Conservation (phyloP, 192 early-diverging fungal genomes). For the Coemansia sp. region DNA sequence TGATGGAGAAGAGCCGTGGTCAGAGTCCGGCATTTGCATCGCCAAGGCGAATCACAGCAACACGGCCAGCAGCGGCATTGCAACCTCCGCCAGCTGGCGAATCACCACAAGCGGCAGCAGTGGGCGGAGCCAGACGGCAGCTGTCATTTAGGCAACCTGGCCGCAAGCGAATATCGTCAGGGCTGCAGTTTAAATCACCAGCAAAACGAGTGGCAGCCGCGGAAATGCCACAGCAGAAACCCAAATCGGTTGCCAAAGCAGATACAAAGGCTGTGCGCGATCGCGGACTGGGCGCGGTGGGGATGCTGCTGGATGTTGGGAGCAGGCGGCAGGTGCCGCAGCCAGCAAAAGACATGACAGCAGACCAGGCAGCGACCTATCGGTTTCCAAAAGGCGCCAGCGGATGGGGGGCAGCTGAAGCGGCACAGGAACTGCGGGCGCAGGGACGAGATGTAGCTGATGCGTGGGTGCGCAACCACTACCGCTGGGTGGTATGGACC, state of each 20-base stretch:
- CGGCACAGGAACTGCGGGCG: slow-evolving; percentile 17
- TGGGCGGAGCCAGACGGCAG: background rate
- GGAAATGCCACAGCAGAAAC: too few species aligned
- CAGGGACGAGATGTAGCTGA: slow-evolving; percentile 14
- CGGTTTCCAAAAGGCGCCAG: background rate
- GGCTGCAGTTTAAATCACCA: slow-evolving; percentile 32
- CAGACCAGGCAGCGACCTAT: slow-evolving; percentile 13
- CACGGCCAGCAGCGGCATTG: background rate
- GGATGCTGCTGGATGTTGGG: slow-evolving; percentile 2
- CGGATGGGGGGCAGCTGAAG: slow-evolving; percentile 36
- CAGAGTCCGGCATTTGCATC: slow-evolving; percentile 10
- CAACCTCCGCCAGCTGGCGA: background rate
- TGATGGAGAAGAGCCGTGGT: slow-evolving; percentile 17
- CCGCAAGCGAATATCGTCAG: slow-evolving; percentile 20
- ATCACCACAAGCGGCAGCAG: background rate
- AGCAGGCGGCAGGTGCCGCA: slow-evolving; percentile 10
- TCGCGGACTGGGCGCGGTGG: slow-evolving; percentile 3
- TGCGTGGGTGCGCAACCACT: slow-evolving; percentile 43
- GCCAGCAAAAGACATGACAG: slow-evolving; percentile 20
- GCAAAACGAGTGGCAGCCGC: slow-evolving; percentile 22
- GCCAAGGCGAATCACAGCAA: slow-evolving; percentile 2
- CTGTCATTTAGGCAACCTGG: slow-evolving; percentile 32
- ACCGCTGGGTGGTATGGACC: slow-evolving; percentile 42
- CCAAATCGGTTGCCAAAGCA: too few species aligned
- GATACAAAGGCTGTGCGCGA: too few species aligned